Evolutionary conservation across 345 rosid species (phyloP).

Genomic region (Leavenworthia alabamica): DNA sequence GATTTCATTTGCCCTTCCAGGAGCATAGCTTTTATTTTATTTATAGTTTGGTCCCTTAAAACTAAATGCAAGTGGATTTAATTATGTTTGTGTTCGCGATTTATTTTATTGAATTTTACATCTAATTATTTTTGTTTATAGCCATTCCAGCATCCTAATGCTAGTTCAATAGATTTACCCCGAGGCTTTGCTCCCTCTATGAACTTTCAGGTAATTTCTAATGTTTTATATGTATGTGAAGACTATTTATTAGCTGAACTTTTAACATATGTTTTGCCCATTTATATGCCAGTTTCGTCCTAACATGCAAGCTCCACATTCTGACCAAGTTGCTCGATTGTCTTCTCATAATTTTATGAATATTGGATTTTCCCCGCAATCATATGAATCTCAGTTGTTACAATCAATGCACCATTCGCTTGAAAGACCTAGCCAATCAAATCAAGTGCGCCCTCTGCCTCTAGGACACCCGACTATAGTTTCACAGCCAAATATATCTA

Average conservation of each 20-base stretch:
- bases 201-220: conserved; percentile 57
- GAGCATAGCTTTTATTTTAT: not conserved
- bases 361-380: conserved; percentile 61
- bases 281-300: conserved; percentile 59
- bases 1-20: not conserved
- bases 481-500: conserved; percentile 46
- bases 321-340: conserved; percentile 57
- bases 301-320: conserved; percentile 47
- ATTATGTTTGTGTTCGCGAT: conserved; percentile 6
- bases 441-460: conserved; percentile 47
- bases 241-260: conserved; percentile 13
- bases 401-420: conserved; percentile 57
- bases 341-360: conserved; percentile 73
- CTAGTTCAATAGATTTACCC: conserved; percentile 53
- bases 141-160: conserved; percentile 58
- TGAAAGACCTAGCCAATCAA: conserved; percentile 55
- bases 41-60: not conserved
- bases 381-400: conserved; percentile 56
- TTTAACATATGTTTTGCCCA: not conserved
- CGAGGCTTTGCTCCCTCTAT: conserved; percentile 60
- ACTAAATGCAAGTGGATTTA: not conserved
- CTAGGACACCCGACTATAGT: conserved; percentile 44
- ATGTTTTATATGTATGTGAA: conserved; percentile 20
- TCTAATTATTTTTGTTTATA: conserved; percentile 19
- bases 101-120: not conserved